Conservation (phyloP, 768 basidiomycete species). For the Wakefieldia striispora region DNA sequence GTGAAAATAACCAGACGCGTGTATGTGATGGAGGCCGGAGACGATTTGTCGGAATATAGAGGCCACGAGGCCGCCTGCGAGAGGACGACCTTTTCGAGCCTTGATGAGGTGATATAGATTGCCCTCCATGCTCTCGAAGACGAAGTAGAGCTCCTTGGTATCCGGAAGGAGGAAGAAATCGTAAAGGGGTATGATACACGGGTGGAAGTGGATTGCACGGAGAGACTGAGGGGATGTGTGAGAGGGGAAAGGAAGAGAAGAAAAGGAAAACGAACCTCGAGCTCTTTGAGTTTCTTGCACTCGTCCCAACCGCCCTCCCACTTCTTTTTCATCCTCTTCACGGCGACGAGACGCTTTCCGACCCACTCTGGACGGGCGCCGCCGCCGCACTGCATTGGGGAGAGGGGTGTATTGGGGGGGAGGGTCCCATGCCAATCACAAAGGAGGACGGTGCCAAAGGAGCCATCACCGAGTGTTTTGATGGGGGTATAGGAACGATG, state of each 20-base stretch:
- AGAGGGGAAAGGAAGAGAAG: constrained; percentile 13
- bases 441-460: constrained; percentile 97
- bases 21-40: constrained; percentile 89
- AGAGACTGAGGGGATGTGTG: constrained; percentile 62
- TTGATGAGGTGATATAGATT: constrained; percentile 99
- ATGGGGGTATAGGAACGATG: constrained; percentile 89
- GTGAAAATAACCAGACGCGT: constrained; percentile 92
- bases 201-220: constrained; percentile 90
- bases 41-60: constrained; percentile 94
- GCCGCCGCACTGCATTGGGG: constrained; percentile 94
- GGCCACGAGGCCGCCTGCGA: constrained; percentile 95
- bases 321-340: constrained; percentile 97
- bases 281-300: constrained; percentile 91
- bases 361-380: constrained; percentile 92
- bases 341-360: constrained; percentile 91
- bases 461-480: constrained; percentile 97
- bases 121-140: constrained; percentile 99
- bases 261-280: constrained; percentile 64
- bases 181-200: constrained; percentile 97
- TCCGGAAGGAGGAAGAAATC: constrained; percentile 98
- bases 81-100: constrained; percentile 88
- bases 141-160: constrained; percentile 96
- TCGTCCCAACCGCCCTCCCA: constrained; percentile 99
- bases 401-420: constrained; percentile 85
- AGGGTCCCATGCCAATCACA: constrained; percentile 99